Conservation (phyloP, 495 filamentous ascomycete genomes). For the Aspergillus baeticus region DNA sequence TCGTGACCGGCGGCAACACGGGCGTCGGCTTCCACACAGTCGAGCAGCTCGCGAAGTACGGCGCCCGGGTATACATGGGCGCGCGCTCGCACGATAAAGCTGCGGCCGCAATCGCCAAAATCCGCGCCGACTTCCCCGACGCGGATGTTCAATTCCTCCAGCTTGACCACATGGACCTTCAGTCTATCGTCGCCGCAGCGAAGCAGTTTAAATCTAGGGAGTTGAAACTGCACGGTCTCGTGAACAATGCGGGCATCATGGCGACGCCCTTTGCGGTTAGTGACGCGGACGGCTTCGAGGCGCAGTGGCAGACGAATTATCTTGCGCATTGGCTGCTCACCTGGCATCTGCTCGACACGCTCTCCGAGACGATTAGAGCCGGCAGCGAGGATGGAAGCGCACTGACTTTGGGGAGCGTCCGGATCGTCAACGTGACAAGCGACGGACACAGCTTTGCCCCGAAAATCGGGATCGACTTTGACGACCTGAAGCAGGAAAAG, state of each 20-base stretch:
- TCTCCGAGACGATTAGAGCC: not conserved
- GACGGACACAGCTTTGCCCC: no score
- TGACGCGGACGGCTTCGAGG: not conserved
- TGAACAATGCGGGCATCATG: slow-evolving; percentile 3
- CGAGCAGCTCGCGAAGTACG: not conserved
- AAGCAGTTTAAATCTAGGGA: not conserved
- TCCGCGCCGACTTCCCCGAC: no score
- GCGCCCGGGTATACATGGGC: not conserved
- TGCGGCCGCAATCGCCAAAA: not conserved
- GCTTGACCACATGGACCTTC: no score
- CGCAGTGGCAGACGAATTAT: slow-evolving; percentile 7
- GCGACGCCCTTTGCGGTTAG: not conserved
- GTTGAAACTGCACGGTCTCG: not conserved
- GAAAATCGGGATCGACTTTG: no score
- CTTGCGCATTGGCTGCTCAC: not conserved
- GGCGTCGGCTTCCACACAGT: not conserved
- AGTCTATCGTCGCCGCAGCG: no score
- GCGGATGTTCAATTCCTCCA: no score
- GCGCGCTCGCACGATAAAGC: not conserved
- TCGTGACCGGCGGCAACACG: not conserved
- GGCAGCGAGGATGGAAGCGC: no score
- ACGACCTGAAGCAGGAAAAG: not conserved
- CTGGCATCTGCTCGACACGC: not conserved
- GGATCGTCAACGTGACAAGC: no score
- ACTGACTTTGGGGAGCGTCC: no score